phyloP scores from a whole-genome alignment of 768 basidiomycete species.

The Crassisporium funariophilum region DNA sequence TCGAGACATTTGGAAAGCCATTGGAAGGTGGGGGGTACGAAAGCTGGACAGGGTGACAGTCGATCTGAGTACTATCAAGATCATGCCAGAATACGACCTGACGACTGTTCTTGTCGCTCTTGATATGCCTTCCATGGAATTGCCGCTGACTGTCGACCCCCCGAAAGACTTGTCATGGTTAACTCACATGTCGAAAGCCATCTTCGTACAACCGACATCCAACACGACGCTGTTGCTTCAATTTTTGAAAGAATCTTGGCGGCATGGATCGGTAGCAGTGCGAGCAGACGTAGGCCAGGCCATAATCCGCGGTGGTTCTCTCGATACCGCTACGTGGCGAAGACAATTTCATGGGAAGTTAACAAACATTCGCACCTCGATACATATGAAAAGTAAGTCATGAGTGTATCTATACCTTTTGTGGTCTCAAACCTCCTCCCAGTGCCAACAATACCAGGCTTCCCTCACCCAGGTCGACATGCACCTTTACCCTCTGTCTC shows the following conservation, averaged over 20 bases:
- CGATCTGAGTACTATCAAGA: slow-evolving; percentile 49
- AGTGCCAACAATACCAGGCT: slow-evolving; percentile 69
- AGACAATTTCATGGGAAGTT: slow-evolving; percentile 40
- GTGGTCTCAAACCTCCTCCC: slow-evolving; percentile 8
- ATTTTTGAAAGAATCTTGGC: slow-evolving; percentile 65
- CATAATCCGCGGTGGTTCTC: slow-evolving; percentile 52
- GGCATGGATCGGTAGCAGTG: slow-evolving; percentile 47
- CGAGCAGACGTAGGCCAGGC: slow-evolving; percentile 44
- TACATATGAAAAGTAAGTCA: slow-evolving; percentile 58
- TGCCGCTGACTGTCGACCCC: slow-evolving; percentile 58
- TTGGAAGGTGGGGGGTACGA: slow-evolving; percentile 70
- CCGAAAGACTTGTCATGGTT: slow-evolving; percentile 60
- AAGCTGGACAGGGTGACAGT: slow-evolving; percentile 59
- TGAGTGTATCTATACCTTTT: slow-evolving; percentile 5
- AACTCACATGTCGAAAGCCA: slow-evolving; percentile 49
- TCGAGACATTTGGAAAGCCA: slow-evolving; percentile 57
- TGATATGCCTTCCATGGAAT: slow-evolving; percentile 48
- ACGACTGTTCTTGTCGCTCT: slow-evolving; percentile 45
- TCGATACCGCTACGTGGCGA: slow-evolving; percentile 50
- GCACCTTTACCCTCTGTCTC: slow-evolving; percentile 56
- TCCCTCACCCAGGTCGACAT: slow-evolving; percentile 59
- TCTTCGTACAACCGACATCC: slow-evolving; percentile 55
- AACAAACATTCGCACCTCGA: slow-evolving; percentile 43
- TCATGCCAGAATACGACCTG: slow-evolving; percentile 47
- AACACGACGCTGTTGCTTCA: slow-evolving; percentile 48